Evolutionary conservation across 257 asterid species (phyloP).

Genomic region (Solanum commersonii): DNA sequence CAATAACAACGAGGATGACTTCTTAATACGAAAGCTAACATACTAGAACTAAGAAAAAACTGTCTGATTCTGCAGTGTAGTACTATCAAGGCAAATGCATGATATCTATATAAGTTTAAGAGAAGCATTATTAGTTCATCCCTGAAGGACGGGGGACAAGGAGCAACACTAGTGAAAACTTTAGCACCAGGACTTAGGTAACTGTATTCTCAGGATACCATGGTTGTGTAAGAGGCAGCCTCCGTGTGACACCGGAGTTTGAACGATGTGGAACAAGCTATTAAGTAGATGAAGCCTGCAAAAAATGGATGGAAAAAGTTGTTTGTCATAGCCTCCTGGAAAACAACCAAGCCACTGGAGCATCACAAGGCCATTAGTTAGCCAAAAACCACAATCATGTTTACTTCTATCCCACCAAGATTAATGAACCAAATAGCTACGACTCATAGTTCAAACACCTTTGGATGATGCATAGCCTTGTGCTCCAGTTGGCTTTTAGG

Average conservation of each 20-base stretch:
- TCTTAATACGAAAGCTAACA: background rate
- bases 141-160: background rate
- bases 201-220: slow-evolving; percentile 29
- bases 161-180: slow-evolving; percentile 7
- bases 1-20: background rate
- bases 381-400: slow-evolving; percentile 4
- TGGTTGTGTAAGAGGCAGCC: slow-evolving; percentile 30
- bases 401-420: background rate
- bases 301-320: slow-evolving; percentile 26
- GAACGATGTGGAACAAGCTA: slow-evolving; percentile 33
- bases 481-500: slow-evolving; percentile 12
- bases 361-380: background rate
- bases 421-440: background rate
- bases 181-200: slow-evolving; percentile 6
- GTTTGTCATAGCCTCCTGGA: slow-evolving; percentile 31
- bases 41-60: background rate
- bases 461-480: background rate
- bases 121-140: background rate
- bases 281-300: slow-evolving; percentile 28
- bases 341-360: slow-evolving; percentile 44
- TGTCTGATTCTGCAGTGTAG: background rate
- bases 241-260: slow-evolving; percentile 3
- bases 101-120: background rate
- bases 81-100: background rate
- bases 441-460: background rate